Evolutionary conservation across 2,329 filamentous ascomycete genomes (phyloP), one percentile per base, ranked within the genome.

Genomic region (Fusarium sp.): DNA sequence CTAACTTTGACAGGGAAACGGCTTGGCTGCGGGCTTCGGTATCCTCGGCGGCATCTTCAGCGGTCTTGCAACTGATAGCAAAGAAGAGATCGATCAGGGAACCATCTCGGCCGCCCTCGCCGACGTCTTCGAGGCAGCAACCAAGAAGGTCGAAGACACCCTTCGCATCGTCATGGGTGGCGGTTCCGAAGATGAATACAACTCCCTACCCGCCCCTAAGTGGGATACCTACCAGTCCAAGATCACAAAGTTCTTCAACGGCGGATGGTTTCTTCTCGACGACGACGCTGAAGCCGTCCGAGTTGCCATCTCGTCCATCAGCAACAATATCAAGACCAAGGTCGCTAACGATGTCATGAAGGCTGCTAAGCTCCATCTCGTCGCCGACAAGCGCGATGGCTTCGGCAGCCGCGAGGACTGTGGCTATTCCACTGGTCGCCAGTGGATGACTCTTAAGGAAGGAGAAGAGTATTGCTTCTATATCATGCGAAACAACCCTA

Each of bases 271-370:
- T 43, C 48, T 67, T 1, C 7, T 66, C 8, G 67, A 70, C 6
- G 62, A 70, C 28, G 67, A 70, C 5, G 57, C 57, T 1, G 67
- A 58, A 28, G 54, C 57, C 7, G 67, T 69, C 0, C 54, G 54
- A 4, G 56, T 66, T 3, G 54, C 62, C 14, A 65, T 70, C 21
- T 34, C 37, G 1, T 66, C 65, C 16, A 62, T 70, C 12, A 56
- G 43, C 31, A 70, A 69, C 39, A 69, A 64, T 2, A 45, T 69
- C n/a, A 52, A 66, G 53, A 62, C 57, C 11, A 70, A 70, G 50
- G 65, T 69, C 5, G 67, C 57, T 34, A 69, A 63, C 50, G 57
- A 65, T 9, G 56, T 69, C 21, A 70, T 70, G 67, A 59, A 56
- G 23, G 62, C 65, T 0, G 65, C 65, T 8, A 48, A 23, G n/a